Conservation (phyloP, 164 flowering plant species). For the Nymphaea colorata region DNA sequence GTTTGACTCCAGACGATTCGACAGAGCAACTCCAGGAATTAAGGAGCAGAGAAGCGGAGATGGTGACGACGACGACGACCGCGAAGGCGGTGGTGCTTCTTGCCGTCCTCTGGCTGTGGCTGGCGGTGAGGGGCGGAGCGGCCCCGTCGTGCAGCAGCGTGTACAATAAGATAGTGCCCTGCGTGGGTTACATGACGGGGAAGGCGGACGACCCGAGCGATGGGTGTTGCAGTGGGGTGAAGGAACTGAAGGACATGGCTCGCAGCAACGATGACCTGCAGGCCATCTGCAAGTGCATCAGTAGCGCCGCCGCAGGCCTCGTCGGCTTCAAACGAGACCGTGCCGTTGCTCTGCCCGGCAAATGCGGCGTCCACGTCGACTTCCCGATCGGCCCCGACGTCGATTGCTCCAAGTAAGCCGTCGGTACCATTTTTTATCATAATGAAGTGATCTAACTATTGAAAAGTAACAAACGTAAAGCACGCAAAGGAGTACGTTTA, state of each 20-base stretch:
- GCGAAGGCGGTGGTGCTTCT: background rate
- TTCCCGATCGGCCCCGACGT: background rate
- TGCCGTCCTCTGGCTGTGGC: background rate
- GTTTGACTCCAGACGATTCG: too few relatives aligned
- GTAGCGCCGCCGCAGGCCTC: background rate
- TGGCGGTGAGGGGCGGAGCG: background rate
- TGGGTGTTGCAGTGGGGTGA: constrained; percentile 23
- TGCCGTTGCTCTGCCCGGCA: background rate
- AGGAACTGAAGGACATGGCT: background rate
- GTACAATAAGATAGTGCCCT: constrained; percentile 7
- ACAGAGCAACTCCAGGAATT: background rate
- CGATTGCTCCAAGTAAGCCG: constrained; percentile 4
- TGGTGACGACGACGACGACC: background rate
- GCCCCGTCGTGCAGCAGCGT: constrained; percentile 5
- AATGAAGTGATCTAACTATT: too few relatives aligned
- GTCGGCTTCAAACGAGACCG: background rate
- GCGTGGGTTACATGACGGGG: constrained; percentile 16
- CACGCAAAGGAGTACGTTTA: too few relatives aligned
- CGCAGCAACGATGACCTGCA: constrained; percentile 5
- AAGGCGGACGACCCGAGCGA: constrained; percentile 8
- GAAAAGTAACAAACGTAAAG: too few relatives aligned
- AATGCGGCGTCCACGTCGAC: constrained; percentile 1
- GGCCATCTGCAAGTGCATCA: constrained; percentile 21
- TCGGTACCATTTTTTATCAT: too few relatives aligned
- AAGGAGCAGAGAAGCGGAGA: background rate